Conservation (phyloP, 805 yeast genomes). For the Candida michaelii region DNA sequence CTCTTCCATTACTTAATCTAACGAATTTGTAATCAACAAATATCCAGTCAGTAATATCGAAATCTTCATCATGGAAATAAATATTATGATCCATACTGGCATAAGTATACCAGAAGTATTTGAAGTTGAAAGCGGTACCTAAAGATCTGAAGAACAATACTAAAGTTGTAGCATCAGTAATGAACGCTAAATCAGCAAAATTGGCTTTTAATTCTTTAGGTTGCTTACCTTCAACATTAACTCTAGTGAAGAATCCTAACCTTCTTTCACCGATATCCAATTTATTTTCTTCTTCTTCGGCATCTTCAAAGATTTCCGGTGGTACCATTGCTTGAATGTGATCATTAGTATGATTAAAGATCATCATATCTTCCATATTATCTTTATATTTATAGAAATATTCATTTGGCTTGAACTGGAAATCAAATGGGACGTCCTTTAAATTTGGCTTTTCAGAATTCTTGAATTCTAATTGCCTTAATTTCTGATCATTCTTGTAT, state of each 20-base stretch:
- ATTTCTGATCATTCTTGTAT: constrained; percentile 23
- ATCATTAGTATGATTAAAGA: constrained; percentile 26
- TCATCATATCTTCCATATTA: constrained; percentile 14
- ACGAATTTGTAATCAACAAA: constrained; percentile 34
- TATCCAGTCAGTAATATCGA: constrained; percentile 37
- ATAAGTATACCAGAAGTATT: constrained; percentile 27
- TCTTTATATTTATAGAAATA: constrained; percentile 28
- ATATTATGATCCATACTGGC: constrained; percentile 40
- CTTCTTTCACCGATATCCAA: constrained; percentile 24
- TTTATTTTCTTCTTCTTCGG: constrained; percentile 11
- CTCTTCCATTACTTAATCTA: constrained; percentile 34
- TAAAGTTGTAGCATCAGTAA: constrained; percentile 33
- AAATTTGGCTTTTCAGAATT: constrained; percentile 16
- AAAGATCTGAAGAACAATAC: constrained; percentile 28
- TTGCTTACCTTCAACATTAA: constrained; percentile 26
- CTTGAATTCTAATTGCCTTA: constrained; percentile 16
- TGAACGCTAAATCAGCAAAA: constrained; percentile 14
- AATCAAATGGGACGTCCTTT: constrained; percentile 31
- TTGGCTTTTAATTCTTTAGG: constrained; percentile 20
- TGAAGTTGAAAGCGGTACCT: constrained; percentile 22
- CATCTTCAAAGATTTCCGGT: constrained; percentile 17
- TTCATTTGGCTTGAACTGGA: constrained; percentile 28
- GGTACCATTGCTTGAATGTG: constrained; percentile 16
- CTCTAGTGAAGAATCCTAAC: constrained; percentile 33
- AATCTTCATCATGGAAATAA: constrained; percentile 36